These are phyloP conservation scores for Alternaria sp. DNA, from an alignment of 2,329 filamentous ascomycete species.

Conservation along the genomic window DNA sequence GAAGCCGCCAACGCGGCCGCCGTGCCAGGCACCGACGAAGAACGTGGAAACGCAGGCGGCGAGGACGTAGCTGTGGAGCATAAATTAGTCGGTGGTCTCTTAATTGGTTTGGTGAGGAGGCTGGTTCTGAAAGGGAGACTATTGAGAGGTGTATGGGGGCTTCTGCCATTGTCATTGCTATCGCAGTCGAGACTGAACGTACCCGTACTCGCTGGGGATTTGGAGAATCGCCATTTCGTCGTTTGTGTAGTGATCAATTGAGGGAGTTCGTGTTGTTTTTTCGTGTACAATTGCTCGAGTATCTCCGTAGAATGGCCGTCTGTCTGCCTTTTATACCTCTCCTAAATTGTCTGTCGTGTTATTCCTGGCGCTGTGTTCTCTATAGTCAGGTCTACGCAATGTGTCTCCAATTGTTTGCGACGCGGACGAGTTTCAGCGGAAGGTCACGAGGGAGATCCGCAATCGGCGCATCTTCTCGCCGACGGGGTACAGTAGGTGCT, in stretches of 20 bases:
- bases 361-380: neutral
- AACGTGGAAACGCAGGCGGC: conserved; percentile 63
- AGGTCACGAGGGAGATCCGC: neutral
- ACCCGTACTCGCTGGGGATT: conserved; percentile 43
- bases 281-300: neutral
- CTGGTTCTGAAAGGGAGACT: neutral
- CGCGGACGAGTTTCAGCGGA: conserved; percentile 39
- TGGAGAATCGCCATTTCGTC: conserved; percentile 31
- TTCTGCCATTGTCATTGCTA: neutral
- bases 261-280: neutral
- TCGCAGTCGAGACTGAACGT: conserved; percentile 18
- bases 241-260: conserved; percentile 1
- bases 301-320: neutral
- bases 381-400: neutral
- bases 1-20: conserved; percentile 53
- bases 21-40: conserved; percentile 63
- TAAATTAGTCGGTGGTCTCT: conserved; percentile 15
- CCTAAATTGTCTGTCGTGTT: neutral
- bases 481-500: conserved; percentile 8
- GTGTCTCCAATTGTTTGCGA: conserved; percentile 4
- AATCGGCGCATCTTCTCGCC: conserved; percentile 26
- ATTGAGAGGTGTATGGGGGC: neutral
- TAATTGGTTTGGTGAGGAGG: neutral
- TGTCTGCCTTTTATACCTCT: neutral
- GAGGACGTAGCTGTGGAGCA: conserved; percentile 62